Conservation (phyloP, 441 rosid species). For the Croton laevigatus region DNA sequence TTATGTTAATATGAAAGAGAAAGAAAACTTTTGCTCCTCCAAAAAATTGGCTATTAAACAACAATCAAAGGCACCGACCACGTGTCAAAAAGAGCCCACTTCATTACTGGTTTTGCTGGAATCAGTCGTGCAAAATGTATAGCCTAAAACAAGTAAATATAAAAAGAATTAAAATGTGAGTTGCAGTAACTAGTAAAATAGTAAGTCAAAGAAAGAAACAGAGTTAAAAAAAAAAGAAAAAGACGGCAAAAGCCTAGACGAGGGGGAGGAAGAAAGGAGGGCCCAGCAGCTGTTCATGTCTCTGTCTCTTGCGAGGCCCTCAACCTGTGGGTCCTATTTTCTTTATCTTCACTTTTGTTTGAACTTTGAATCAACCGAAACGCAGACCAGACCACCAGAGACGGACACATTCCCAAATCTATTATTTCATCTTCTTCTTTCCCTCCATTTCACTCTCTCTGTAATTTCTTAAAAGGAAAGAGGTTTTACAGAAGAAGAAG, state of each 20-base stretch:
- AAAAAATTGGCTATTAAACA: background rate
- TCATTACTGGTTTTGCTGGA: too few relatives aligned
- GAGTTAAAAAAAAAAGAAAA: background rate
- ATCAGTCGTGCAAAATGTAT: too few relatives aligned
- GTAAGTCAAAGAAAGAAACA: background rate
- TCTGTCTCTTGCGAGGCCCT: constrained; percentile 27
- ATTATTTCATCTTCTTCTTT: background rate
- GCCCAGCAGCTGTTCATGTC: constrained; percentile 26
- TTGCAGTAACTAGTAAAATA: background rate
- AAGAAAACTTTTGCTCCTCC: too few relatives aligned
- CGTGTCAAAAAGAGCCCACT: too few relatives aligned
- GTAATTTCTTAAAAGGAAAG: too few relatives aligned
- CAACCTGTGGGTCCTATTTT: constrained; percentile 23
- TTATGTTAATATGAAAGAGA: too few relatives aligned
- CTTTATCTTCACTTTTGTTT: constrained; percentile 30
- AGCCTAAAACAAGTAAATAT: background rate
- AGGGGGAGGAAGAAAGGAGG: background rate
- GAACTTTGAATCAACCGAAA: constrained; percentile 31
- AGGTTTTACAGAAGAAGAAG: background rate
- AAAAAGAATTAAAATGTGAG: too few relatives aligned
- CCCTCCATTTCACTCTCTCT: background rate
- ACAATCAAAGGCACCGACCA: background rate
- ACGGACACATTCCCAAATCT: constrained; percentile 9
- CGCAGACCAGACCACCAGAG: background rate
- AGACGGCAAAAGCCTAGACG: too few relatives aligned